Evolutionary conservation across 257 asterid species (phyloP), one percentile per base, ranked within the genome.

Genomic region (Solanum microdontum): DNA sequence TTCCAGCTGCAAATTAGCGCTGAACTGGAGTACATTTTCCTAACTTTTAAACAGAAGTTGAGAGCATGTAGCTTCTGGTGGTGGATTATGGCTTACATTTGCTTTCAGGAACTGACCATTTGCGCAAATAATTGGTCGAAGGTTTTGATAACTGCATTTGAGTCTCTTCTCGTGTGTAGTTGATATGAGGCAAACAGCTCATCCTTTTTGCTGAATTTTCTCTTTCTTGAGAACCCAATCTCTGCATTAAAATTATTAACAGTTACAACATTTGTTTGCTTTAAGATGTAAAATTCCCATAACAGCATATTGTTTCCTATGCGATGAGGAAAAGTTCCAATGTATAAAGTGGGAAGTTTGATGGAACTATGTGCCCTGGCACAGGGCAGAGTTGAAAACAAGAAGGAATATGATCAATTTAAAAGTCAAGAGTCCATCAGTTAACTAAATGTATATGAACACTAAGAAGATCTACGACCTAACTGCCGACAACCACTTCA

Each of bases 191-290:
- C 88, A 93, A 90, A 90, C 84, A 89, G 85, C 93, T 90, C 58
- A 76, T 88, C 92, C 96, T 93, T 95, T 93, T 94, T 66, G 83
- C 90, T 76, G 98, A 94, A 90, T 70, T 91, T 89, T 97, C 98
- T 91, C 96, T 97, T 83, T 97, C 99, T 92, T 97, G 98, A 75
- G 98, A 94, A 90, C 88, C 94, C 39, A 91, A 73, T 88, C 94
- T 94, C 98, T 97, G 82, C 74, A 83, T 75, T 75, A 28, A 70
- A 68, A n/a, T 84, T 86, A 39, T 66, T 14, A 86, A 87, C 80
- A 82, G 83, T 86, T 55, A 73, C 80, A 89, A 40, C 82, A 51
- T 37, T 88, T 82, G 91, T 88, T 84, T 84, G 88, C 89, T 24
- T 77, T 82, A 72, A 43, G 55, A 76, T 51, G 82, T 90, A 76